Percentiles rank a stretch among this genome's conserved stretches.
phyloP scores from a whole-genome alignment of 257 asterid species.

The Solanum pinnatisectum region DNA sequence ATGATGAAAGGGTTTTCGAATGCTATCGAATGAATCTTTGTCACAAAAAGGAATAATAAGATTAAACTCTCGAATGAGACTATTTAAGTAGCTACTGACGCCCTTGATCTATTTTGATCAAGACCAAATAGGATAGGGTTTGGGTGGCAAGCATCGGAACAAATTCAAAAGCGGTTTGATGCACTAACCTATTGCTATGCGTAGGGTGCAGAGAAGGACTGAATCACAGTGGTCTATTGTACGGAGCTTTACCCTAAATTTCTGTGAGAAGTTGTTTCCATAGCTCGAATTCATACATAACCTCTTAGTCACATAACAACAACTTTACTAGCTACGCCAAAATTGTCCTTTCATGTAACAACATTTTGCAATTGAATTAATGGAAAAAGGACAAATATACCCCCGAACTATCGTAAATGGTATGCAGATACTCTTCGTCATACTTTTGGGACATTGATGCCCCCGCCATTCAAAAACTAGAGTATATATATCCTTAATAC shows the following conservation, averaged over 20 bases:
- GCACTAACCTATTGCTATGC: neutral
- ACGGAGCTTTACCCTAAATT: too few relatives aligned
- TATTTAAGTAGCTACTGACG: too few relatives aligned
- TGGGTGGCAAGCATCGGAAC: neutral
- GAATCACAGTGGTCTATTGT: neutral
- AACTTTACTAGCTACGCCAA: too few relatives aligned
- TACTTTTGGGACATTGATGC: too few relatives aligned
- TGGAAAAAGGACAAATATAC: too few relatives aligned
- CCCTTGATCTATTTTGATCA: neutral
- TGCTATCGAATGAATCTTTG: neutral
- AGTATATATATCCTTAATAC: too few relatives aligned
- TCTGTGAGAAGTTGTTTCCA: too few relatives aligned
- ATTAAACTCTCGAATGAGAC: neutral
- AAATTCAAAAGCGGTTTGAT: neutral
- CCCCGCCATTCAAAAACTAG: too few relatives aligned
- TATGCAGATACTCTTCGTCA: too few relatives aligned
- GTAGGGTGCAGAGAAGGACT: neutral
- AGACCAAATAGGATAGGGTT: neutral
- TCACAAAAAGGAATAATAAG: neutral
- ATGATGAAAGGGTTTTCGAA: neutral
- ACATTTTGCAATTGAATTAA: too few relatives aligned
- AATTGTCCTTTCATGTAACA: neutral
- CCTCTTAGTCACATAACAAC: neutral
- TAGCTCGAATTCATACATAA: neutral
- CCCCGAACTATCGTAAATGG: too few relatives aligned